Percentiles rank a stretch among this genome's conserved stretches.
phyloP scores from a whole-genome alignment of 495 filamentous ascomycete genomes.

The Oidiodendron maius region DNA sequence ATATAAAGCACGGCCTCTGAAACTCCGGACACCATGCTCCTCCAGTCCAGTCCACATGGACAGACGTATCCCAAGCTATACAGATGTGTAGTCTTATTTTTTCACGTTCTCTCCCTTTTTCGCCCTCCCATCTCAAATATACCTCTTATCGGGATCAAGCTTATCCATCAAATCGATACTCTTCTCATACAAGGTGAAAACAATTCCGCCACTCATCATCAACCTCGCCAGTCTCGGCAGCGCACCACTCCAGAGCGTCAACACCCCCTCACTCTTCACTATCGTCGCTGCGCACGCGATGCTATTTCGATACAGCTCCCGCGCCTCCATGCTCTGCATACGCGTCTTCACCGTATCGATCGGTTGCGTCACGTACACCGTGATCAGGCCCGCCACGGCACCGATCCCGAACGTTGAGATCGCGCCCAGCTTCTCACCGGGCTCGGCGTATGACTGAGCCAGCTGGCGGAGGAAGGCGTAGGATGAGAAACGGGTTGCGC shows the following conservation, averaged over 20 bases:
- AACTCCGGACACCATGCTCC: conserved; percentile 15
- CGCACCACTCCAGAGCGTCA: conserved; percentile 93
- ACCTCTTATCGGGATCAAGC: conserved; percentile 77
- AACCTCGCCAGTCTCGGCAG: conserved; percentile 77
- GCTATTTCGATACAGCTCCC: conserved; percentile 78
- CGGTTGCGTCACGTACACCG: conserved; percentile 87
- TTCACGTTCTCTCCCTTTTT: background rate
- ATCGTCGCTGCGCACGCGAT: conserved; percentile 79
- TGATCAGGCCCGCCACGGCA: conserved; percentile 83
- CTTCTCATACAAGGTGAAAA: conserved; percentile 99
- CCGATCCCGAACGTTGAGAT: conserved; percentile 87
- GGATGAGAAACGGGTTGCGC: conserved; percentile 78
- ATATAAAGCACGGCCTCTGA: too few species aligned
- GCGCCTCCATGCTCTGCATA: conserved; percentile 95
- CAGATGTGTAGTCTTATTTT: background rate
- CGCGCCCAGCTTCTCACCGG: conserved; percentile 91
- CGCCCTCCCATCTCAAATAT: conserved; percentile 50
- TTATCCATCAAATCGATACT: conserved; percentile 81
- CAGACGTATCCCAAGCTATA: background rate
- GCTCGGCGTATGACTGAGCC: conserved; percentile 85
- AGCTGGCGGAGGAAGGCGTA: conserved; percentile 89
- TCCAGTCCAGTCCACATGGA: too few species aligned
- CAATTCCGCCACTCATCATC: conserved; percentile 89
- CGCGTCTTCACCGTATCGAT: conserved; percentile 94
- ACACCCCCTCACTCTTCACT: conserved; percentile 79